A percentile compares a stretch with the other conserved stretches of the same genome.
Evolutionary conservation across 1,284 basidiomycete species (phyloP).

Genomic region (Cystobasidium slooffiae): DNA sequence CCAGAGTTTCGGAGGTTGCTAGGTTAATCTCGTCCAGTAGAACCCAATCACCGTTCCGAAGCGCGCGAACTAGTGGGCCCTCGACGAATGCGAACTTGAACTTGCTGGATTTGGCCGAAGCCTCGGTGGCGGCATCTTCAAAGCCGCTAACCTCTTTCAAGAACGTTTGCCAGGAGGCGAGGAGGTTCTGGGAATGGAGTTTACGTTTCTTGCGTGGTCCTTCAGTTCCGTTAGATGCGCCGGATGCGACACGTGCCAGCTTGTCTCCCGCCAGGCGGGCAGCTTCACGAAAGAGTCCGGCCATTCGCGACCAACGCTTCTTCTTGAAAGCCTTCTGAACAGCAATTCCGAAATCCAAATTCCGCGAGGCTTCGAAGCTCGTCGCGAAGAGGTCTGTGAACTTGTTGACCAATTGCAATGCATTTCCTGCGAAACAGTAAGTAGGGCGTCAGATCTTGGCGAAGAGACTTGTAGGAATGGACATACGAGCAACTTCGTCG

Average conservation of each 20-base stretch:
- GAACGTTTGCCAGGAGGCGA: conserved; percentile 72
- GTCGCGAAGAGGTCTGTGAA: conserved; percentile 84
- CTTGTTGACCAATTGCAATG: conserved; percentile 70
- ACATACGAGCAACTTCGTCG: conserved; percentile 52
- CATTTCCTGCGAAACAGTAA: conserved; percentile 67
- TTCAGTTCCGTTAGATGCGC: neutral
- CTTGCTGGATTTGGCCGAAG: conserved; percentile 72
- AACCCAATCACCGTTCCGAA: conserved; percentile 90
- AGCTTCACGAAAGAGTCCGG: conserved; percentile 83
- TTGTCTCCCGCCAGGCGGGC: conserved; percentile 12
- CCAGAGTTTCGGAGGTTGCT: conserved; percentile 90
- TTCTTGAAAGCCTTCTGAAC: conserved; percentile 81
- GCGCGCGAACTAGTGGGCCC: conserved; percentile 90
- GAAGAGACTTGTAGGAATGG: neutral
- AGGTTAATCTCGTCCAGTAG: conserved; percentile 96
- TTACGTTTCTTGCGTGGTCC: conserved; percentile 55
- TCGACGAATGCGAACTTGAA: conserved; percentile 95
- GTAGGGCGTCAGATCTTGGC: neutral
- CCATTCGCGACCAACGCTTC: conserved; percentile 82
- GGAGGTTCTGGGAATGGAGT: conserved; percentile 53
- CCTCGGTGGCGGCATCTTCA: conserved; percentile 74
- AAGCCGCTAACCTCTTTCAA: conserved; percentile 76
- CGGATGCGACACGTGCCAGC: neutral
- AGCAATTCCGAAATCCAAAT: conserved; percentile 82
- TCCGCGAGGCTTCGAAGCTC: conserved; percentile 89